These are phyloP conservation scores for Hebeloma cylindrosporum DNA, from an alignment of 768 basidiomycete genomes.

Conservation along the genomic window DNA sequence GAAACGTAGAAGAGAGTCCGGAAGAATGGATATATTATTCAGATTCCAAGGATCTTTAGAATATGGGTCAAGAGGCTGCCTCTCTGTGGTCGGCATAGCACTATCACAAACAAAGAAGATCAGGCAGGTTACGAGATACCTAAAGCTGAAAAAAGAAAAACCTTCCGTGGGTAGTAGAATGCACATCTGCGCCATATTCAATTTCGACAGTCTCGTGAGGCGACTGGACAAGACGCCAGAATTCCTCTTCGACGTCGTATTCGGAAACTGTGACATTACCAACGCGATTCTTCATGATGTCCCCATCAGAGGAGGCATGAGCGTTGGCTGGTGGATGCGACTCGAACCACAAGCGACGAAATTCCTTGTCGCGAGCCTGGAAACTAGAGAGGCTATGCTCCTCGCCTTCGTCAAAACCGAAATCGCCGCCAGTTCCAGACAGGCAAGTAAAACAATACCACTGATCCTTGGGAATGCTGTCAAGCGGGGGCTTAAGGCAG, in stretches of 20 bases:
- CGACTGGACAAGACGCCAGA: conserved; percentile 94
- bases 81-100: conserved; percentile 94
- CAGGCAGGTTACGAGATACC: too few species aligned
- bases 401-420: conserved; percentile 97
- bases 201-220: conserved; percentile 91
- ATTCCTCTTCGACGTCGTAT: conserved; percentile 90
- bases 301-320: conserved; percentile 41
- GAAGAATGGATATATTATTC: conserved; percentile 93
- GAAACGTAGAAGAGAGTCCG: conserved; percentile 90
- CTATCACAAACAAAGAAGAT: conserved; percentile 53
- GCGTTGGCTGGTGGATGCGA: conserved; percentile 59
- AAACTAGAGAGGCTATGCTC: conserved; percentile 92
- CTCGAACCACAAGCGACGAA: conserved; percentile 87
- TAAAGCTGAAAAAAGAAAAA: too few species aligned
- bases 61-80: conserved; percentile 84
- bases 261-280: conserved; percentile 76
- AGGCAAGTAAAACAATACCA: conserved; percentile 97
- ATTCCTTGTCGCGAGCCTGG: conserved; percentile 87
- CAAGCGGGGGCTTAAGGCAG: conserved; percentile 90
- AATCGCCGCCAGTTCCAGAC: conserved; percentile 90
- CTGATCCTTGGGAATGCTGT: conserved; percentile 84
- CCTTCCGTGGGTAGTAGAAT: conserved; percentile 98
- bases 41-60: conserved; percentile 95
- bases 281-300: conserved; percentile 49
- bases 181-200: conserved; percentile 99